Conservation (phyloP, 1,139 yeast species). For the Blastobotrys apis region DNA sequence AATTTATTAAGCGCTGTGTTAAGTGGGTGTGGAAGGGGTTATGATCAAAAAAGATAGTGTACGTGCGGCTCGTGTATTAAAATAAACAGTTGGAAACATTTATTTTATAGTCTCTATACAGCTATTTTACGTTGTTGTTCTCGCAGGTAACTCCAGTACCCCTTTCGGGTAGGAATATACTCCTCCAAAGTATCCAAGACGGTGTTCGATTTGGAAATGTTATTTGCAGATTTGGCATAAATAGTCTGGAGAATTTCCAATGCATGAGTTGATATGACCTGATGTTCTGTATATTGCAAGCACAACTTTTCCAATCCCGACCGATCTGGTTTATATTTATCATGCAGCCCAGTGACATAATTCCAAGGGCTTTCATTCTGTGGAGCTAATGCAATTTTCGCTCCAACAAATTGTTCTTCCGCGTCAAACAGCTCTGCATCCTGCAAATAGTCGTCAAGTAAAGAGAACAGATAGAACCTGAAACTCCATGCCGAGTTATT, state of each 20-base stretch:
- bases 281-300: constrained; percentile 36
- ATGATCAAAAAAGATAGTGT: no score
- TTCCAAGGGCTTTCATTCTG: constrained; percentile 90
- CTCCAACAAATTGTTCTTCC: constrained; percentile 47
- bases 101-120: no score
- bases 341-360: constrained; percentile 60
- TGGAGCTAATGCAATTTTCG: constrained; percentile 55
- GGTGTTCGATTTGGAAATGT: constrained; percentile 35
- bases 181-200: constrained; percentile 49
- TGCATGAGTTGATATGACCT: constrained; percentile 56
- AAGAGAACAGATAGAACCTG: constrained; percentile 53
- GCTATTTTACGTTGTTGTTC: no score
- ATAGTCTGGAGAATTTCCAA: constrained; percentile 59
- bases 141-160: constrained; percentile 52
- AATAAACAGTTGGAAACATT: no score
- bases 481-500: constrained; percentile 96
- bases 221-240: constrained; percentile 35
- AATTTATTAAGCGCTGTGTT: no score
- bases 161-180: constrained; percentile 63
- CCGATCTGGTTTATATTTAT: constrained; percentile 31
- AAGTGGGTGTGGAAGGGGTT: no score
- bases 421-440: constrained; percentile 29
- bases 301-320: constrained; percentile 45
- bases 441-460: constrained; percentile 17
- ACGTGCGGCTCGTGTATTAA: no score